phyloP scores from a whole-genome alignment of 352 stramenopile genomes.

The Pythium aquatile region DNA sequence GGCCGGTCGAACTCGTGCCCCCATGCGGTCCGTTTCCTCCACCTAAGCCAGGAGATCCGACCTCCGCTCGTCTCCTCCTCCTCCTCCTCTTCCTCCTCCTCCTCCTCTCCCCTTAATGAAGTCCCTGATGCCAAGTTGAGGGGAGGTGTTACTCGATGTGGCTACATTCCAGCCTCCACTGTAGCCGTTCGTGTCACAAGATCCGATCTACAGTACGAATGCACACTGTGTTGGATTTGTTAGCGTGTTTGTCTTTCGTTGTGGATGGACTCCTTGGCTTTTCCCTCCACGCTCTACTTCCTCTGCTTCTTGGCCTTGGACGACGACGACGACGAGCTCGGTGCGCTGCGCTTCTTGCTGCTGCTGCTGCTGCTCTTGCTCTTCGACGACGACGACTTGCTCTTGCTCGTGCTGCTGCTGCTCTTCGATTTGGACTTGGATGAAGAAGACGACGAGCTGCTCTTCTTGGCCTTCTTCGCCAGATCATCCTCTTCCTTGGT shows the following conservation, averaged over 20 bases:
- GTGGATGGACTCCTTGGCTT: background rate
- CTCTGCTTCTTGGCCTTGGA: constrained; percentile 76
- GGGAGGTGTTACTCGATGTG: background rate
- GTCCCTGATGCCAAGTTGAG: background rate
- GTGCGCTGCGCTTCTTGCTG: constrained; percentile 70
- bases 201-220: background rate
- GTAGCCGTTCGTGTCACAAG: background rate
- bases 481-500: constrained; percentile 76
- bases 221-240: background rate
- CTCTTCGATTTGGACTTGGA: constrained; percentile 72
- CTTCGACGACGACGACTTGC: constrained; percentile 29
- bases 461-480: constrained; percentile 76
- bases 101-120: background rate
- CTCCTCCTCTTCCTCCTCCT: background rate
- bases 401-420: constrained; percentile 54
- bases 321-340: constrained; percentile 33
- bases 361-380: constrained; percentile 46
- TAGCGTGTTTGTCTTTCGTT: background rate
- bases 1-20: background rate
- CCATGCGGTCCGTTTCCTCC: background rate
- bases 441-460: constrained; percentile 39
- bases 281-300: constrained; percentile 33
- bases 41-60: background rate
- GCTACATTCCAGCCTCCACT: background rate
- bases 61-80: background rate